A percentile compares a stretch with the other conserved stretches of the same genome.
Conservation (phyloP, 768 basidiomycete genomes). For the Auriculariales sp. region DNA sequence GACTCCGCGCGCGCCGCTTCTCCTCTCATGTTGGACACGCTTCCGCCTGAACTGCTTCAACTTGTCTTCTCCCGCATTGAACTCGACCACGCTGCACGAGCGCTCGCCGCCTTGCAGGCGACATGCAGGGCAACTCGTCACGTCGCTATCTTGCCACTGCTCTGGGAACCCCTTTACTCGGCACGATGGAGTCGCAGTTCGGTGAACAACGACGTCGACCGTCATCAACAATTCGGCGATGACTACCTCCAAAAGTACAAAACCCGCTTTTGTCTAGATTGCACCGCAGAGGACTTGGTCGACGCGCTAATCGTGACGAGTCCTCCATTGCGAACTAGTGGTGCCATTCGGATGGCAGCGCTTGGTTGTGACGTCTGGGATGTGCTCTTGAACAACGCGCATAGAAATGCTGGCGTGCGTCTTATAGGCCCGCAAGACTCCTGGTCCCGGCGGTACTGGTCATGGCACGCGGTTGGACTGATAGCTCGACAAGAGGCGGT, state of each 20-base stretch:
- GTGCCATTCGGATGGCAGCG: conserved; percentile 23
- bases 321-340: conserved; percentile 19
- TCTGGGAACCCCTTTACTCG: conserved; percentile 43
- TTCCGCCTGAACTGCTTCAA: not conserved
- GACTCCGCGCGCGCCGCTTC: not conserved
- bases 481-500: conserved; percentile 31
- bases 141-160: not conserved
- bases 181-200: conserved; percentile 31
- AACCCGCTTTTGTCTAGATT: conserved; percentile 30
- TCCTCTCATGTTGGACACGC: not conserved
- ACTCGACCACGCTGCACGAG: not conserved
- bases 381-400: conserved; percentile 7
- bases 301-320: conserved; percentile 23
- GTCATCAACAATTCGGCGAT: not conserved
- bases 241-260: conserved; percentile 21
- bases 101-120: not conserved
- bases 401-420: not conserved
- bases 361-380: conserved; percentile 44
- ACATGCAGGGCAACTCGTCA: not conserved
- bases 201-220: conserved; percentile 22
- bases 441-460: conserved; percentile 37
- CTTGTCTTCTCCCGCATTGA: not conserved
- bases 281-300: conserved; percentile 23
- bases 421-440: conserved; percentile 1
- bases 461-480: conserved; percentile 24